Evolutionary conservation across 441 rosid genomes (phyloP).

Genomic region (Jatropha podagrica): DNA sequence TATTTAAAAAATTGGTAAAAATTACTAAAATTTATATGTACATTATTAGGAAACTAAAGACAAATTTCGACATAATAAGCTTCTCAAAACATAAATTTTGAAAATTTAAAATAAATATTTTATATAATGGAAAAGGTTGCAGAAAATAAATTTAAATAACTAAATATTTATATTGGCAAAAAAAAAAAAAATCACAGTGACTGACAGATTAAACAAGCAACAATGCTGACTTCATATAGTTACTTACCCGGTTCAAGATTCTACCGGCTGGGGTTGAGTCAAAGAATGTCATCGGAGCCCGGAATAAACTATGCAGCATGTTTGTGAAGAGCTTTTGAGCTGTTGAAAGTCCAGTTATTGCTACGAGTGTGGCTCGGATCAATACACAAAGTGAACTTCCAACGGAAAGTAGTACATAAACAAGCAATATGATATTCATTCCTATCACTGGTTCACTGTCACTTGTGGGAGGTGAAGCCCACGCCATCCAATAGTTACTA

Average conservation of each 20-base stretch:
- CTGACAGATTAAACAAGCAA: background rate
- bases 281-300: slow-evolving; percentile 95
- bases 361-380: slow-evolving; percentile 64
- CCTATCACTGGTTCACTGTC: slow-evolving; percentile 47
- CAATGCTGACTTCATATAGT: background rate
- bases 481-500: slow-evolving; percentile 99
- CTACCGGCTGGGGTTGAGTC: slow-evolving; percentile 98
- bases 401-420: slow-evolving; percentile 66
- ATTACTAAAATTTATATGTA: background rate
- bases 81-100: background rate
- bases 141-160: background rate
- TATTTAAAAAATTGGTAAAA: too few relatives aligned
- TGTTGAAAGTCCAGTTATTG: slow-evolving; percentile 71
- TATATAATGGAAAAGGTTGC: background rate
- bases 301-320: slow-evolving; percentile 74
- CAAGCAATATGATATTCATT: slow-evolving; percentile 65
- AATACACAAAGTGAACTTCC: slow-evolving; percentile 78
- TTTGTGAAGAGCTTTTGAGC: slow-evolving; percentile 79
- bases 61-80: background rate
- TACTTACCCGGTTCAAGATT: slow-evolving; percentile 87
- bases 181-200: background rate
- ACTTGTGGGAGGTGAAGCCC: slow-evolving; percentile 77
- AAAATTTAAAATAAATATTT: too few relatives aligned
- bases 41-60: background rate
- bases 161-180: too few relatives aligned